Conservation (phyloP, 495 filamentous ascomycete species). For the Clohesyomyces aquaticus region DNA sequence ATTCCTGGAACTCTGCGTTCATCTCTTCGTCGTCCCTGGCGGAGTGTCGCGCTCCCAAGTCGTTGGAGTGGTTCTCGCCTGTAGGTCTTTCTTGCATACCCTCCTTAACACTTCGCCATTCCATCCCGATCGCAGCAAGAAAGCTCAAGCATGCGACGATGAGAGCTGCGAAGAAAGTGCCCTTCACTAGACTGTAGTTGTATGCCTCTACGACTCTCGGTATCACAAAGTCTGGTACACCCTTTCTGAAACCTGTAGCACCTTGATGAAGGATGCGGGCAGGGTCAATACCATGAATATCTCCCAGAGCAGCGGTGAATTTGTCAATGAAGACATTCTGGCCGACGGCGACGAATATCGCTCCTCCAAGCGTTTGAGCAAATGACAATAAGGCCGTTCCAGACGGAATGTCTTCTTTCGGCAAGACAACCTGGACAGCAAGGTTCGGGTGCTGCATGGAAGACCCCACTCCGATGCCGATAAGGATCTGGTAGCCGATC, state of each 20-base stretch:
- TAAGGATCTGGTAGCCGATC: slow-evolving; percentile 39
- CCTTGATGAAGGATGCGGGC: slow-evolving; percentile 5
- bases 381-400: slow-evolving; percentile 44
- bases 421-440: slow-evolving; percentile 35
- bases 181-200: slow-evolving; percentile 24
- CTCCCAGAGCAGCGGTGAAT: slow-evolving; percentile 56
- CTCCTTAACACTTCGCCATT: slow-evolving; percentile 35
- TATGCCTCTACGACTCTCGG: slow-evolving; percentile 23
- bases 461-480: slow-evolving; percentile 37
- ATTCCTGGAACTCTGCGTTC: too few relatives aligned
- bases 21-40: neutral
- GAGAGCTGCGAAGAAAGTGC: slow-evolving; percentile 26
- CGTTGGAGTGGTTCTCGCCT: neutral
- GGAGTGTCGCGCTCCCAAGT: neutral
- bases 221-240: neutral
- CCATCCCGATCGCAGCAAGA: slow-evolving; percentile 28
- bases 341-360: slow-evolving; percentile 45
- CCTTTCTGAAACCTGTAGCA: slow-evolving; percentile 24
- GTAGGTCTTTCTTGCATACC: neutral
- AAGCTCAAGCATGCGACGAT: slow-evolving; percentile 29
- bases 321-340: slow-evolving; percentile 46
- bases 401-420: slow-evolving; percentile 34
- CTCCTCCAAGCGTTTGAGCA: slow-evolving; percentile 43
- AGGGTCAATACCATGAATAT: slow-evolving; percentile 26
- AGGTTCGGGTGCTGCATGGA: slow-evolving; percentile 40